A percentile compares a stretch with the other conserved stretches of the same genome.
Evolutionary conservation across 345 rosid species (phyloP).

Genomic region (Gossypium longicalyx): DNA sequence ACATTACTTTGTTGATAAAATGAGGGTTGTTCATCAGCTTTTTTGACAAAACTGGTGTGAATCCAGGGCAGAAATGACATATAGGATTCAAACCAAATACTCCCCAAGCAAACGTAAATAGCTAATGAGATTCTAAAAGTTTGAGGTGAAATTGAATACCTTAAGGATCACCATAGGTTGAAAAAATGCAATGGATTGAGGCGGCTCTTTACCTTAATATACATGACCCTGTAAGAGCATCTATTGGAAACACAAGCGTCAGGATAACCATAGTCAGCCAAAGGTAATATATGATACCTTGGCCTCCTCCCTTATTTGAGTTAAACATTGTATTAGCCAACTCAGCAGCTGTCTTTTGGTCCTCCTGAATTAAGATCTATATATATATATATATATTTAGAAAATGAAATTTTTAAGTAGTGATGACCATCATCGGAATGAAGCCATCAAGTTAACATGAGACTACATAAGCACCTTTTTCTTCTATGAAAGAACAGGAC

Average conservation of each 20-base stretch:
- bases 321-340: not conserved
- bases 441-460: no score
- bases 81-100: not conserved
- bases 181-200: not conserved
- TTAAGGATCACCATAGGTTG: not conserved
- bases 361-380: not conserved
- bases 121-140: not conserved
- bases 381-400: not conserved
- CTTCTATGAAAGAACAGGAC: not conserved
- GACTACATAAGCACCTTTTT: not conserved
- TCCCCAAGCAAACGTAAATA: not conserved
- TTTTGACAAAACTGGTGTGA: no score
- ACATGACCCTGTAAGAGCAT: not conserved
- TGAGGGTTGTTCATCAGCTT: no score
- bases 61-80: no score
- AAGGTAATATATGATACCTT: not conserved
- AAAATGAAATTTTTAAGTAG: not conserved
- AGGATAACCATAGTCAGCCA: not conserved
- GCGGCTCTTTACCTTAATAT: not conserved
- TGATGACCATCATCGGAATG: no score
- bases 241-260: not conserved
- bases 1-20: no score
- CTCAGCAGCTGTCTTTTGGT: not conserved
- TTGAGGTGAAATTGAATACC: not conserved
- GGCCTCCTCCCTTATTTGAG: not conserved